Conservation (phyloP, 306 rosid species). For the Geum urbanum region DNA sequence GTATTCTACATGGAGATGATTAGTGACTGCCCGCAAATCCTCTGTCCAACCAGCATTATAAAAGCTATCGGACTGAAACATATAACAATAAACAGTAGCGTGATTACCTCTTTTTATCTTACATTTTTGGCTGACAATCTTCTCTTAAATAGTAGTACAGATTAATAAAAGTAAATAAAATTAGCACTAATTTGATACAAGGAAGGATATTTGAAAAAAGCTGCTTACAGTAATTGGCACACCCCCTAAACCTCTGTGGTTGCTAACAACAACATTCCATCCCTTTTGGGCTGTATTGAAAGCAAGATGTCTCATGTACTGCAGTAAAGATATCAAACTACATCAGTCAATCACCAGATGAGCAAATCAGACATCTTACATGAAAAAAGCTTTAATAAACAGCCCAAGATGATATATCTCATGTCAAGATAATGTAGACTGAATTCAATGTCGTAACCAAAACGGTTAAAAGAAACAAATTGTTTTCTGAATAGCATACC, state of each 20-base stretch:
- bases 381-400: neutral
- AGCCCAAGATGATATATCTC: neutral
- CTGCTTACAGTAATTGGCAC: constrained; percentile 84
- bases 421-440: neutral
- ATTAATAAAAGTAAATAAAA: too few species aligned
- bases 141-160: too few species aligned
- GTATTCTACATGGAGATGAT: constrained; percentile 61
- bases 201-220: constrained; percentile 3
- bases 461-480: neutral
- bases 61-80: constrained; percentile 88
- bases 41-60: constrained; percentile 99
- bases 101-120: too few species aligned
- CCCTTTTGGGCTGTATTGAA: constrained; percentile 67
- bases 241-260: constrained; percentile 95
- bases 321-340: constrained; percentile 30
- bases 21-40: constrained; percentile 66
- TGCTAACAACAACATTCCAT: constrained; percentile 78
- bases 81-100: constrained; percentile 15
- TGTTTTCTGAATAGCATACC: too few species aligned
- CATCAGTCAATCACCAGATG: constrained; percentile 11
- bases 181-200: too few species aligned
- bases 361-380: neutral
- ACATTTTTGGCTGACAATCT: too few species aligned
- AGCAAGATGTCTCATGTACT: constrained; percentile 97
- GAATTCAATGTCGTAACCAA: neutral